Conservation (phyloP, 176 grass and related monocot species). For the Hsuehochloa calcarea region DNA sequence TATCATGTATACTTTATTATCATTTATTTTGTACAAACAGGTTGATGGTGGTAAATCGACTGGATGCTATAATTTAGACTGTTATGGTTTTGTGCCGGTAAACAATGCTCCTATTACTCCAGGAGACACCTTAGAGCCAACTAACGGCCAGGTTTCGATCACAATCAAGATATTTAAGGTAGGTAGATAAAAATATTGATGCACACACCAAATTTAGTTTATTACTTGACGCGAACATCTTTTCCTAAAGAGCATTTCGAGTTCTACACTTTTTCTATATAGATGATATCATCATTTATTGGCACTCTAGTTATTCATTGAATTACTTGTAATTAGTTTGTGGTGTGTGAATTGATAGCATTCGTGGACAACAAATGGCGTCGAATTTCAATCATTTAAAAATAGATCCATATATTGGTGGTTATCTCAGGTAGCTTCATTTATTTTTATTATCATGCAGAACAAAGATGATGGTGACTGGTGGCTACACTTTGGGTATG, state of each 20-base stretch:
- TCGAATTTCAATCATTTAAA: background rate
- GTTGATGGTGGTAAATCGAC: background rate
- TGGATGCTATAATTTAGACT: background rate
- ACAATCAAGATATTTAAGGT: conserved; percentile 27
- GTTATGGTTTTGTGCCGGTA: background rate
- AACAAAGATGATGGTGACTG: background rate
- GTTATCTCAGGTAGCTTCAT: too few relatives aligned
- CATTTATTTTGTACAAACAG: background rate
- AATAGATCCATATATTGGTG: too few relatives aligned
- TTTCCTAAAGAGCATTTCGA: too few relatives aligned
- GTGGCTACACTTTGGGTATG: conserved; percentile 16
- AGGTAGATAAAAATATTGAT: too few relatives aligned
- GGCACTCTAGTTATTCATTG: too few relatives aligned
- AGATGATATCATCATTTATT: too few relatives aligned
- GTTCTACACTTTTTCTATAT: too few relatives aligned
- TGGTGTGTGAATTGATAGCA: background rate
- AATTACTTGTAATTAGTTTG: background rate
- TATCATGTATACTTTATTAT: background rate
- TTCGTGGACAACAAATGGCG: background rate
- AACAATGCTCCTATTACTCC: conserved; percentile 20
- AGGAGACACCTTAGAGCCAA: background rate
- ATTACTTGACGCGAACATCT: too few relatives aligned
- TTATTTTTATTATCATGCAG: background rate
- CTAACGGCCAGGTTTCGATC: background rate
- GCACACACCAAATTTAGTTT: background rate